Evolutionary conservation across 1,284 basidiomycete genomes (phyloP), one percentile per base, ranked within the genome.

Genomic region (Malassezia cuniculi): DNA sequence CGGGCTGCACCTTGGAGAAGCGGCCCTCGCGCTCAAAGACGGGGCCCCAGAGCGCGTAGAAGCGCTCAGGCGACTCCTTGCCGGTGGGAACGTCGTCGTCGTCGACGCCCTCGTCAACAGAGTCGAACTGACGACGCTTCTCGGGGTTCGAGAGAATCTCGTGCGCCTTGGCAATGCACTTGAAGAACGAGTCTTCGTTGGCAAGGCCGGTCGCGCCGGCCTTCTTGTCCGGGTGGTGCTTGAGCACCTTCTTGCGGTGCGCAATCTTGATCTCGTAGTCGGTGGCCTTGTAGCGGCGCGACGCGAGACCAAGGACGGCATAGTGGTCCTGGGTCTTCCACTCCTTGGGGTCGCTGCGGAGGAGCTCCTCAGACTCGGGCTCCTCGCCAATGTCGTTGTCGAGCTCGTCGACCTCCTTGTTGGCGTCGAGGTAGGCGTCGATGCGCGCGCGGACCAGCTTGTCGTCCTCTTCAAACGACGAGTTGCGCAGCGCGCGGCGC

Each of bases 271-370:
- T 97, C 68, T 97, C 90, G 47, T 81, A 85, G 26, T 79, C 76
- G 14, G 77, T 85, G 8, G 90, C 90, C 55, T 75, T 79, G 76
- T 83, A 86, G 46, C 90, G 77, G 43, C 94, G 74, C 61, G 82
- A 78, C 18, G 86, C 90, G 5, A 97, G 77, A 60, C 90, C 90
- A 37, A 95, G 80, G 24, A 95, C 85, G 43, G 83, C 84, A 68
- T 95, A 95, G 69, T 95, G 85, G 69, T 97, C 90, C 77, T 95
- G 93, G 76, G 87, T 85, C 84, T 97, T 97, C 90, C 90, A 97
- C 69, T 94, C 87, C 70, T 94, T 95, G 12, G 90, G 85, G 73
- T 97, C 93, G 14, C 79, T 72, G 21, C 72, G 69, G 31, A 90
- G 71, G 34, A 89, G 63, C 18, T 80, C 80, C 8, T 74, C 72